phyloP scores from a whole-genome alignment of 1,284 basidiomycete species.

The Ustilago crameri region DNA sequence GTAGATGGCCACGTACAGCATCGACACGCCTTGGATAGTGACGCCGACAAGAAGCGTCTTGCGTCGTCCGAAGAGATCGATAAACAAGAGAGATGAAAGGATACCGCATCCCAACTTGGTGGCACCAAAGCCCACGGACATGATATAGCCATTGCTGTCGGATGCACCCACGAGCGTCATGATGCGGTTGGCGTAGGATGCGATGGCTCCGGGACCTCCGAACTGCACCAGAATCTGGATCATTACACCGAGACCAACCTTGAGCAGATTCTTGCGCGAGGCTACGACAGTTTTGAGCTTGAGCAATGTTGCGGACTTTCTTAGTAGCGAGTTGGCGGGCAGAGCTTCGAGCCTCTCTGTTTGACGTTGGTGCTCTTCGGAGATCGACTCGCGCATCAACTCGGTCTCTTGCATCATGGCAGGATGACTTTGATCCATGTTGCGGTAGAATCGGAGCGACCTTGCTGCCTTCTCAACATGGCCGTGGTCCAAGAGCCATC shows the following conservation, averaged over 20 bases:
- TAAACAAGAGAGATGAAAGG: conserved; percentile 23
- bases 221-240: conserved; percentile 36
- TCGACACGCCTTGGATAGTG: conserved; percentile 22
- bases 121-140: conserved; percentile 34
- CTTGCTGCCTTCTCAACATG: conserved; percentile 73
- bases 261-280: conserved; percentile 29
- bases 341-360: neutral
- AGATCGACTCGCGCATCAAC: conserved; percentile 25
- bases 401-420: conserved; percentile 25
- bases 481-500: conserved; percentile 80
- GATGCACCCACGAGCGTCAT: conserved; percentile 4
- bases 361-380: conserved; percentile 15
- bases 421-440: conserved; percentile 18
- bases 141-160: conserved; percentile 34
- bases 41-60: conserved; percentile 29
- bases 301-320: conserved; percentile 10
- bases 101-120: conserved; percentile 30
- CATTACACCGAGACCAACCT: conserved; percentile 22
- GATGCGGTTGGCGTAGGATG: conserved; percentile 39
- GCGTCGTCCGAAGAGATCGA: conserved; percentile 33
- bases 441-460: conserved; percentile 70
- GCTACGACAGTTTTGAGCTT: conserved; percentile 13
- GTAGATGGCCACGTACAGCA: conserved; percentile 36
- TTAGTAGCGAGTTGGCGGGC: conserved; percentile 13
- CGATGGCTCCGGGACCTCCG: conserved; percentile 28